Conservation (phyloP, 257 asterid genomes). For the Lavandula angustifolia region DNA sequence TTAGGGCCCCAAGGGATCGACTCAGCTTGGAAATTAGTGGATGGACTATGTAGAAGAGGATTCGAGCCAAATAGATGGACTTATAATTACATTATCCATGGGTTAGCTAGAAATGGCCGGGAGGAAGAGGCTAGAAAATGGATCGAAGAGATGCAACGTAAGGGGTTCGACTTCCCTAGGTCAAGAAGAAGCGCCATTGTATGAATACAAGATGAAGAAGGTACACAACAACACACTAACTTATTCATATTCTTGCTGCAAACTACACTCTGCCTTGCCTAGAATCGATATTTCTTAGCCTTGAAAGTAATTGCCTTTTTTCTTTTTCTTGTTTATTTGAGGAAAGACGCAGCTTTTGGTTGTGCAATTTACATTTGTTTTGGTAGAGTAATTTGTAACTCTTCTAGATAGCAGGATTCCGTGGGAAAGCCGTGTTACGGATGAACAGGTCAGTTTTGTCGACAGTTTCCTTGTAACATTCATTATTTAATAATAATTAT, state of each 20-base stretch:
- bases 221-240: constrained; percentile 26
- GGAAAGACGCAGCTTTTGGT: background rate
- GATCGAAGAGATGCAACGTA: constrained; percentile 53
- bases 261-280: background rate
- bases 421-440: background rate
- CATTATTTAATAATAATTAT: background rate
- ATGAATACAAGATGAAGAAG: constrained; percentile 17
- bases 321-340: background rate
- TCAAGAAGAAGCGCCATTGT: constrained; percentile 30
- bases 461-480: background rate
- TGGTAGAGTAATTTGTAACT: too few relatives aligned
- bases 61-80: constrained; percentile 74
- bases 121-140: constrained; percentile 59
- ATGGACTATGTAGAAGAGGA: constrained; percentile 49
- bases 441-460: background rate
- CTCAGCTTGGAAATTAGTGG: constrained; percentile 47
- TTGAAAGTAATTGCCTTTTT: background rate
- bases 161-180: constrained; percentile 53
- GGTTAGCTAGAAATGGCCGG: constrained; percentile 55
- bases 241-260: constrained; percentile 29
- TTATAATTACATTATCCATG: constrained; percentile 57
- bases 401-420: background rate
- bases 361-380: background rate
- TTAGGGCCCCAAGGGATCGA: constrained; percentile 42
- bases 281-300: too few relatives aligned